Evolutionary conservation across 495 filamentous ascomycete genomes (phyloP).

Genomic region (Aspergillus nidulans): DNA sequence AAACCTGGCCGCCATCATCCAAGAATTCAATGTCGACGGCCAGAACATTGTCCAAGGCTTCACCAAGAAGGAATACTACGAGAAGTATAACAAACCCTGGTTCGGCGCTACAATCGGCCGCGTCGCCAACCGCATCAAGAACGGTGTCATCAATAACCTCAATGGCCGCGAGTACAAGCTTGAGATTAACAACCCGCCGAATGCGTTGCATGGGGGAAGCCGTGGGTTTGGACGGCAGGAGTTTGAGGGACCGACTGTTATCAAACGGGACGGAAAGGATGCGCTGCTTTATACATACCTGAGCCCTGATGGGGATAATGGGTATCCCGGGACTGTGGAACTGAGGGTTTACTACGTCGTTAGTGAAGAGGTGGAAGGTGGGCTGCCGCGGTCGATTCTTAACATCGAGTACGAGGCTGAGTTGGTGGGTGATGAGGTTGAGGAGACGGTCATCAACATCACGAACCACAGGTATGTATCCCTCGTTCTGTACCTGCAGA

Average conservation of each 20-base stretch:
- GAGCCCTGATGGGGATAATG: constrained; percentile 75
- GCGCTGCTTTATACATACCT: constrained; percentile 70
- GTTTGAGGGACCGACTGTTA: constrained; percentile 69
- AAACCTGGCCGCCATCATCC: constrained; percentile 82
- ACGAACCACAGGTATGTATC: constrained; percentile 82
- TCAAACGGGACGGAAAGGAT: constrained; percentile 65
- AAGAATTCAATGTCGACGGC: constrained; percentile 70
- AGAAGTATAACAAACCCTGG: constrained; percentile 65
- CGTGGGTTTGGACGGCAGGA: constrained; percentile 80
- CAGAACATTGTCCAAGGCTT: constrained; percentile 87
- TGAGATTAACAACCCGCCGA: constrained; percentile 68
- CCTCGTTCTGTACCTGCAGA: not conserved
- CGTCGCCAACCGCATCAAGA: constrained; percentile 78
- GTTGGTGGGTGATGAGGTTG: constrained; percentile 65
- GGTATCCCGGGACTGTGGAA: constrained; percentile 80
- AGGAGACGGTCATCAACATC: constrained; percentile 84
- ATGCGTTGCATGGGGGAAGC: constrained; percentile 77
- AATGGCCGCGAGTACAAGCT: constrained; percentile 70
- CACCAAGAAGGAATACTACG: constrained; percentile 67
- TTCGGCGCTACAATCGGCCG: constrained; percentile 95
- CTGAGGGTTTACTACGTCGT: constrained; percentile 73
- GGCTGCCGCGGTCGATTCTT: constrained; percentile 56
- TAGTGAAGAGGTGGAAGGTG: constrained; percentile 56
- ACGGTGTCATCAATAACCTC: constrained; percentile 63
- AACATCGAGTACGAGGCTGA: constrained; percentile 87